These are phyloP conservation scores for Dendrobium officinale DNA, from an alignment of 106 monocot genomes.

Conservation along the genomic window DNA sequence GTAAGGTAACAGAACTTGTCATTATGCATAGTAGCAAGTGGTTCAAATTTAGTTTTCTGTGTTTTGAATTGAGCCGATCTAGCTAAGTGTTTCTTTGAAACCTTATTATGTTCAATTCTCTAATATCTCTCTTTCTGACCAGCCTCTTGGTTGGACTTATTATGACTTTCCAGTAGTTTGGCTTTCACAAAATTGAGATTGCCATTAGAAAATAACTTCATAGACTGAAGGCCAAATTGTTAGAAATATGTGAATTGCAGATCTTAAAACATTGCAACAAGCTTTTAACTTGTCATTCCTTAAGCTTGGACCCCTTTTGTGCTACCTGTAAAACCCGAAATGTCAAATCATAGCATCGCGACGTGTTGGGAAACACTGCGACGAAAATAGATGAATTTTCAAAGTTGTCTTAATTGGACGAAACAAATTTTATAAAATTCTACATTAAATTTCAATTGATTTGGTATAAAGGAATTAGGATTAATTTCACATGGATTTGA, in stretches of 20 bases:
- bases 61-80: neutral
- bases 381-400: too few species aligned
- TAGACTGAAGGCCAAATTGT: neutral
- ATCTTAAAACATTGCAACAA: neutral
- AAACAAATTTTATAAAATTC: too few species aligned
- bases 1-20: slow-evolving; percentile 34
- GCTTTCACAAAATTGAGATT: neutral
- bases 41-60: neutral
- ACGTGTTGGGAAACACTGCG: too few species aligned
- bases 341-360: too few species aligned
- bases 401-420: too few species aligned
- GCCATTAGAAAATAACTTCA: neutral
- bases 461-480: too few species aligned
- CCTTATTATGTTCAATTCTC: neutral
- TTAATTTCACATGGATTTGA: too few species aligned
- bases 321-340: too few species aligned
- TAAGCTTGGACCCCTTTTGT: neutral
- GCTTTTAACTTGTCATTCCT: neutral
- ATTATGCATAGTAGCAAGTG: neutral
- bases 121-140: neutral
- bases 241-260: neutral
- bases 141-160: neutral
- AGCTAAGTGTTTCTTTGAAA: neutral
- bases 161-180: neutral
- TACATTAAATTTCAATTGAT: too few species aligned